Evolutionary conservation across 1,284 basidiomycete genomes (phyloP).

Genomic region (Irpex lacteus): DNA sequence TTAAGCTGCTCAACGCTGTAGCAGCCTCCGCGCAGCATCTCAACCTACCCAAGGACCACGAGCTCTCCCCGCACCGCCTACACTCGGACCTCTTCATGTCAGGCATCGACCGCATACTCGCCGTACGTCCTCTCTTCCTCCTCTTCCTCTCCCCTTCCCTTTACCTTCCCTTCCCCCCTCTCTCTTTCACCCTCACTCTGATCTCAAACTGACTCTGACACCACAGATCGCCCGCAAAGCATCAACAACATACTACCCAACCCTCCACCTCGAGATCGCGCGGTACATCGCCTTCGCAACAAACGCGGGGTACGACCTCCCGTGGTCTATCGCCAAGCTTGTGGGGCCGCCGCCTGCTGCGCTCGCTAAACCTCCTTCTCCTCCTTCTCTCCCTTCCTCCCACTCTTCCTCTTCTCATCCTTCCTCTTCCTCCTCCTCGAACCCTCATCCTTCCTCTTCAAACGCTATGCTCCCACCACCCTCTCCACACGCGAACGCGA

Average conservation of each 20-base stretch:
- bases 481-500: too few species aligned
- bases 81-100: constrained; percentile 85
- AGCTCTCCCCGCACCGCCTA: constrained; percentile 75
- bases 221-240: constrained; percentile 87
- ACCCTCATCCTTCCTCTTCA: too few species aligned
- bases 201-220: neutral
- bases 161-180: too few species aligned
- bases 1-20: constrained; percentile 80
- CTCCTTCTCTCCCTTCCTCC: too few species aligned
- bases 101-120: constrained; percentile 80
- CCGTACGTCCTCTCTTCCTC: constrained; percentile 41
- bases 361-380: constrained; percentile 40
- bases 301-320: constrained; percentile 66
- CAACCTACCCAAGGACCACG: constrained; percentile 60
- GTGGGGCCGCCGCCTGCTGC: constrained; percentile 65
- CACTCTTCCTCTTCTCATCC: too few species aligned
- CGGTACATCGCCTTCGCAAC: constrained; percentile 72
- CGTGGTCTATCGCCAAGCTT: constrained; percentile 70
- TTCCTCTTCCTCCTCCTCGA: too few species aligned
- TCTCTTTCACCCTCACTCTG: neutral
- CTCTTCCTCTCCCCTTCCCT: too few species aligned
- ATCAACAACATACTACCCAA: constrained; percentile 89
- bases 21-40: constrained; percentile 62
- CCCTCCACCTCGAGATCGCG: constrained; percentile 86
- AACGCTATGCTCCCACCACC: too few species aligned